Evolutionary conservation across 129 eudicot genomes (phyloP), one percentile per base, ranked within the genome.

Genomic region (Solidago caesia): DNA sequence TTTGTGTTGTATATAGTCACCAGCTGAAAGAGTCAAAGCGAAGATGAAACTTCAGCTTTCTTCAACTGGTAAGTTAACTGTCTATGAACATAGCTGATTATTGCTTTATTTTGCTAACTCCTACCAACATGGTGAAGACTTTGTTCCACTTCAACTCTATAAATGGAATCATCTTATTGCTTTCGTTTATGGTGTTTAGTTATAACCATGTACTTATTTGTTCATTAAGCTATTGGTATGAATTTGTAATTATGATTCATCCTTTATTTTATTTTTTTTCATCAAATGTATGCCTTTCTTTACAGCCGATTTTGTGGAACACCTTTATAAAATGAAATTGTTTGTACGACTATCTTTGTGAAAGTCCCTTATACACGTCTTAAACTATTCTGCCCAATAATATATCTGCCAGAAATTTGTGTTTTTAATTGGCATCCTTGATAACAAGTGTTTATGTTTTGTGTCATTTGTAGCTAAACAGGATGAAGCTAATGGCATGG

Each of bases 11-110:
- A 29, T 63, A 68, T 72, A 94, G 98, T 70, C 97, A 44, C 91
- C 98, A 47, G 96, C 98, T 21, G 90, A 88, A 82, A 88, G 88
- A 81, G 98, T 94, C 81, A 94, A 87, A 82, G 97, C 96, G 43
- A 94, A 90, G 89, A 94, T 94, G 96, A 88, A 94, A 76, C 86
- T 86, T 71, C 97, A 94, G 84, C 96, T 94, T 80, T 86, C 96
- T 67, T 82, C 84, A 85, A 94, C 97, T 56, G 91, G 98, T 90
- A 85, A 53, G 74, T 62, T 57, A 41, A 21, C 63, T n/a, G 48
- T 27, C 42, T 14, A 16, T 46, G 70, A 39, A 33, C 3, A 33
- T 33, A 33, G 39, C 39, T 57, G 7, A 48, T 49, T 75, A 25
- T 83, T 16, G 33, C 41, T 57, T 66, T 67, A 16, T 73, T n/a